Evolutionary conservation across 495 filamentous ascomycete genomes (phyloP).

Genomic region (Neurospora sp.): DNA sequence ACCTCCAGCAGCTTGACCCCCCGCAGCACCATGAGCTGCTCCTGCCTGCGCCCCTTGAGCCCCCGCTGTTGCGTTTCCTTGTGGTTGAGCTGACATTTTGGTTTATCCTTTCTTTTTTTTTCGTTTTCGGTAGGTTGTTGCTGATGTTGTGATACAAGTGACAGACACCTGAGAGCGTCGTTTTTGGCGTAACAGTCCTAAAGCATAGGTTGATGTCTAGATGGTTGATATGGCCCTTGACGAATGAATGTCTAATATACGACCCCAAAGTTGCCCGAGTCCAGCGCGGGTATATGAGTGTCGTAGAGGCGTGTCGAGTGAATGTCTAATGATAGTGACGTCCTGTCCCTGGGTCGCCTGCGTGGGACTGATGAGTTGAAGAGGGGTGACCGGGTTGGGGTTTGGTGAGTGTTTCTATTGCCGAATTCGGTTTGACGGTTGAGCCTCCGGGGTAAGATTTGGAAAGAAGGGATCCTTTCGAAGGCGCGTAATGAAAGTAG

Average conservation of each 20-base stretch:
- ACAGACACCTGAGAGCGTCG: background rate
- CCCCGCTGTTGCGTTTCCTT: conserved; percentile 1
- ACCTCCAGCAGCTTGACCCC: background rate
- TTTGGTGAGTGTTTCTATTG: background rate
- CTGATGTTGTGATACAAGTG: background rate
- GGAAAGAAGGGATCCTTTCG: background rate
- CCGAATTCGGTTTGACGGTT: background rate
- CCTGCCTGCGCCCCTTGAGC: background rate
- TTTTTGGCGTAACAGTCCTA: background rate
- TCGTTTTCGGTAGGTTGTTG: background rate
- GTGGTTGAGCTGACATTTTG: background rate
- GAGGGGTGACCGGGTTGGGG: background rate
- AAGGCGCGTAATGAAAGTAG: background rate
- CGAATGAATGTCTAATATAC: background rate
- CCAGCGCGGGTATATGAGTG: background rate
- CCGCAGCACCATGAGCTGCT: conserved; percentile 1
- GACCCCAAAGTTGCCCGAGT: background rate
- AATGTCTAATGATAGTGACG: background rate
- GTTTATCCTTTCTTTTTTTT: background rate
- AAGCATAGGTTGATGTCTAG: background rate
- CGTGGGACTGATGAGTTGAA: background rate
- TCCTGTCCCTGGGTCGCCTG: background rate
- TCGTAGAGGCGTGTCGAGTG: background rate
- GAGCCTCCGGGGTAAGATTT: background rate
- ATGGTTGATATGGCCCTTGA: background rate